Base-by-base conservation (phyloP, 129 eudicot genomes). In the Flaveria brownii region DNA sequence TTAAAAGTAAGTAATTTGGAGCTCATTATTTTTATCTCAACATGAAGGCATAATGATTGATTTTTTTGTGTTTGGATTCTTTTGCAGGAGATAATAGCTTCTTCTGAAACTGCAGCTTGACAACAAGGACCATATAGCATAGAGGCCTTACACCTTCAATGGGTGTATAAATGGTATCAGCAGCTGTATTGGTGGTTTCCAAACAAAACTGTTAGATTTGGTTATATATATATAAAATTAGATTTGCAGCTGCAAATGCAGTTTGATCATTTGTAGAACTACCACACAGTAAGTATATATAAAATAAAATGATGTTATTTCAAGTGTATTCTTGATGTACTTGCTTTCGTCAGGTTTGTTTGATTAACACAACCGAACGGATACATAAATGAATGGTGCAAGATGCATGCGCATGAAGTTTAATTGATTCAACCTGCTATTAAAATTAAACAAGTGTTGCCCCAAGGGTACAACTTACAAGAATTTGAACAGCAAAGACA, bases 11-110 rank as follows among this genome's bases (percentile, higher is more conserved):
- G 81, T 67, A 75, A 15, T 81, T 49, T 62, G 9, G 12, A 10
- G 6, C 10, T 23, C 33, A 57, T 59, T 28, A 2, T 26, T 28
- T 28, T 28, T 22, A 59, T 23, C 14, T 22, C n/a, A 12, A 23
- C 2, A 10, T 55, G 11, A 56, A 56, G 26, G 28, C 20, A 13
- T 30, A 63, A 63, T 63, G 46, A 63, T 63, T 12, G 20, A 15
- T 63, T 62, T 62, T 63, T 13, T 28, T 0, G 69, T 63, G 22
- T 55, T 65, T 68, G 30, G 55, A 7, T 71, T 61, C 7, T 72
- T 72, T 79, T 73, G 82, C 90, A 92, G 98, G 94, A 90, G 71
- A 88, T 92, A 28, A 69, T 85, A 28, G 64, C 76, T 51, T 80
- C 91, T 65, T 20, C 65, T 9, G 91, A 89, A 68, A 89, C 84